Base-by-base conservation (phyloP, 345 rosid genomes). In the Pistacia atlantica region DNA sequence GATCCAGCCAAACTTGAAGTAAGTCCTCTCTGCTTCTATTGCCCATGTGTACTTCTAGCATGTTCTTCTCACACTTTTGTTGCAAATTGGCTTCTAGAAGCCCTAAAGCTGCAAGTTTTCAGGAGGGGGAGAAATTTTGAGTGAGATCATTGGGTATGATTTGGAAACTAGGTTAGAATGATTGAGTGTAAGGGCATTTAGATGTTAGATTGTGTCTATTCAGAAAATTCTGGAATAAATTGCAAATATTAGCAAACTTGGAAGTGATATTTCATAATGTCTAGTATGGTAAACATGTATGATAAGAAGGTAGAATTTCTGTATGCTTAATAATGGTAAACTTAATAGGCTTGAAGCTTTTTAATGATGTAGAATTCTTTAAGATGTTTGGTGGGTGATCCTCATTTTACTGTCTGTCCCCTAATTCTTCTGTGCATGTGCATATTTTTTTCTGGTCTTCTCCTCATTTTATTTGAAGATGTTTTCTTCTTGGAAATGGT, bases 1-100 rank as follows among this genome's bases (percentile, higher is more conserved):
- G 93, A 96, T 85, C 98, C 98, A 69, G 77, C 93, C 55, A 86
- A 81, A 77, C 95, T 96, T 83, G 99, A 93, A 83, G 99, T 93
- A 91, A 85, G 94, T 66, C 46, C 46, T 78, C 74, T 46, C 12
- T 69, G 59, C 76, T 56, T 74, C 55, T 69, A 61, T 55, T 58
- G 75, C 31, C 35, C 59, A 58, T 37, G 58, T 69, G 54, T 28
- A 37, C 16, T 72, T 20, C 51, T 16, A 0, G 57, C 51, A 67
- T 33, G 18, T 17, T 49, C 49, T 51, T 63, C 28, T 71, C 16
- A 28, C 9, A 17, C 45, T 59, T 22, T 20, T 25, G 38, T 45
- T 46, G 37, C 25, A 28, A 17, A 10, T 48, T 48, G 37, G 9
- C 10, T 28, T 9, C 16, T 61, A 17, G 17, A 42, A 28, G 45